Percentiles rank a stretch among this genome's conserved stretches.
Evolutionary conservation across 495 filamentous ascomycete genomes (phyloP).

Genomic region (Podospora sp.): DNA sequence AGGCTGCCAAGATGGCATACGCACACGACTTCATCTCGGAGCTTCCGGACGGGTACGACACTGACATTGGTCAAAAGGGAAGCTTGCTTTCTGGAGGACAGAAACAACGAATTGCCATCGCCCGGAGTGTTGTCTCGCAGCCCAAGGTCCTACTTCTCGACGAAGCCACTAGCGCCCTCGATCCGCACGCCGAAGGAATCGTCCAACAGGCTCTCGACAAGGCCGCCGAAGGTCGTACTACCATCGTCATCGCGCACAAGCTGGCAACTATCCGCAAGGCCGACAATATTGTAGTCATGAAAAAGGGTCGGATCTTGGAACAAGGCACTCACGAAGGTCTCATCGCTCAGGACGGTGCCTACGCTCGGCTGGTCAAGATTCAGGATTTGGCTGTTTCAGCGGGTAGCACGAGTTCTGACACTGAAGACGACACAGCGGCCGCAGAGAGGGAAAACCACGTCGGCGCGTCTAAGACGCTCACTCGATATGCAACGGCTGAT

Average conservation of each 20-base stretch:
- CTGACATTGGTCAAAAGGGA: slow-evolving; percentile 86
- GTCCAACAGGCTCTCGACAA: slow-evolving; percentile 68
- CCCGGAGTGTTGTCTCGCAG: slow-evolving; percentile 66
- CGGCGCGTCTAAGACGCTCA: slow-evolving; percentile 35
- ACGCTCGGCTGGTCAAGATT: slow-evolving; percentile 47
- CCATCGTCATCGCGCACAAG: slow-evolving; percentile 74
- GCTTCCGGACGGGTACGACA: slow-evolving; percentile 69
- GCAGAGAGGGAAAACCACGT: slow-evolving; percentile 30
- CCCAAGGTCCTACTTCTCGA: slow-evolving; percentile 79
- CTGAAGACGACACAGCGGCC: background rate
- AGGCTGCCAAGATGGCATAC: slow-evolving; percentile 84
- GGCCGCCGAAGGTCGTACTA: slow-evolving; percentile 67
- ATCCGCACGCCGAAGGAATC: slow-evolving; percentile 64
- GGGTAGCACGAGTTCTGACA: background rate
- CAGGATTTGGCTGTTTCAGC: slow-evolving; percentile 44
- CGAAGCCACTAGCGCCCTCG: slow-evolving; percentile 77
- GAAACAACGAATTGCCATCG: slow-evolving; percentile 83
- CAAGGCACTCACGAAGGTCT: slow-evolving; percentile 67
- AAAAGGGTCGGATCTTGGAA: slow-evolving; percentile 60
- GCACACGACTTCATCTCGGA: slow-evolving; percentile 82
- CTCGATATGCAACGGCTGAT: slow-evolving; percentile 30
- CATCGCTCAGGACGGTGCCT: slow-evolving; percentile 52
- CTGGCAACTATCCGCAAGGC: slow-evolving; percentile 68
- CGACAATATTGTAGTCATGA: slow-evolving; percentile 70
- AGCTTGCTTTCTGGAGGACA: slow-evolving; percentile 88